Conservation (phyloP, 345 rosid species). For the Aquilaria yunnanensis region DNA sequence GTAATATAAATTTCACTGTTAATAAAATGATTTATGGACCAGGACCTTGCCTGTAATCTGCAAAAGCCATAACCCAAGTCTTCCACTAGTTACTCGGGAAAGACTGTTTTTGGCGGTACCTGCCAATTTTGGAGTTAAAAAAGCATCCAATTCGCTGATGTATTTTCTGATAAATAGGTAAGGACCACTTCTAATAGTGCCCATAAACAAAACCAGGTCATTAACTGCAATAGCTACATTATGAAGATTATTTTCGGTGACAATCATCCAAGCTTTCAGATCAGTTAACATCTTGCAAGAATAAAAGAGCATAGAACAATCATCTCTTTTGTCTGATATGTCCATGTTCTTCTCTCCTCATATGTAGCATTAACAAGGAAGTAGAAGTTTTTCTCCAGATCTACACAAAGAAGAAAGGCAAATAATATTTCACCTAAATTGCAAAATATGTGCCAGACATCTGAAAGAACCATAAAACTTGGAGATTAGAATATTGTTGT, state of each 20-base stretch:
- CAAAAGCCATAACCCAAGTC: too few species aligned
- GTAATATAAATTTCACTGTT: too few species aligned
- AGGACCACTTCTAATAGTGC: conserved; percentile 59
- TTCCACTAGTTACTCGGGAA: too few species aligned
- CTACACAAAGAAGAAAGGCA: not conserved
- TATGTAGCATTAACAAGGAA: conserved; percentile 45
- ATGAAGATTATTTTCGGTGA: conserved; percentile 25
- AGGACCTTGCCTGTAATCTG: too few species aligned
- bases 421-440: not conserved
- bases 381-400: conserved; percentile 44
- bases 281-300: conserved; percentile 65
- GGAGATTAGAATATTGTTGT: conserved; percentile 2
- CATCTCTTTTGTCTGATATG: conserved; percentile 57
- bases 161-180: conserved; percentile 59
- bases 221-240: conserved; percentile 55
- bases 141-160: conserved; percentile 39
- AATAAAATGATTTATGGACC: too few species aligned
- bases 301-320: conserved; percentile 60
- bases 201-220: conserved; percentile 54
- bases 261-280: conserved; percentile 62
- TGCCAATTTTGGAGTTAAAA: conserved; percentile 17
- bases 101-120: conserved; percentile 16
- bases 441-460: conserved; percentile 39
- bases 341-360: conserved; percentile 72
- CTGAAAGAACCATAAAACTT: conserved; percentile 28